Base-by-base conservation (phyloP, 192 early-diverging fungal species). In the Backusella westeae region DNA sequence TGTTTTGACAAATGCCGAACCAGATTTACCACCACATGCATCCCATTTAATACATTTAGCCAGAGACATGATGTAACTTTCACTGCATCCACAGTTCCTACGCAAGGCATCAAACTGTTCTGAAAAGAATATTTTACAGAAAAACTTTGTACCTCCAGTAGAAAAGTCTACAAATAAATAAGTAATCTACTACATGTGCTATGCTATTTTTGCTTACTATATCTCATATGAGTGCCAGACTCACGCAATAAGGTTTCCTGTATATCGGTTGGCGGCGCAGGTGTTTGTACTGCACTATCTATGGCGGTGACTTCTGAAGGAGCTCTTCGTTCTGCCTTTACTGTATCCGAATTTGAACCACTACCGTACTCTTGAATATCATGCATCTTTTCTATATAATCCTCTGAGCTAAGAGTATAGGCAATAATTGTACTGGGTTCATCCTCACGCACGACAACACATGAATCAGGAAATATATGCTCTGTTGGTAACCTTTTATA, bases 341-440 rank as follows among this genome's bases (percentile, higher is more conserved):
- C 52, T 59, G 32, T 69, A 49, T 44, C 52, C 26, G 49, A 46
- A 56, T 79, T 67, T 10, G 75, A 69, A 12, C 67, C 71, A 59
- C 49, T 46, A 41, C 71, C 46, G 34, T 71, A 73, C 36, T 84
- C 79, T 44, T 78, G 77, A 71, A 80, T 81, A 36, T 76, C 82
- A 21, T 84, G 84, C 34, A 94, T 84, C 73, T 93, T 90, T n/a
- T 89, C 87, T 12, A 89, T 80, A 53, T 94, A 94, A 26, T 93
- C 88, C 49, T 86, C 82, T 1, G 90, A 94, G 59, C 90, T 91
- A 38, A 98, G 83, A 0, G 97, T 93, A 80, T 94, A 92, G 3
- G 97, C 93, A 72, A 98, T 95, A 71, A 98, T 97, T 0, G 96
- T 95, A 77, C 94, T 94, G 2, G 96, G 96, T 77, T 98, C 96